These are phyloP conservation scores for Orychophragmus violaceus DNA, from an alignment of 345 rosid genomes.

Conservation along the genomic window DNA sequence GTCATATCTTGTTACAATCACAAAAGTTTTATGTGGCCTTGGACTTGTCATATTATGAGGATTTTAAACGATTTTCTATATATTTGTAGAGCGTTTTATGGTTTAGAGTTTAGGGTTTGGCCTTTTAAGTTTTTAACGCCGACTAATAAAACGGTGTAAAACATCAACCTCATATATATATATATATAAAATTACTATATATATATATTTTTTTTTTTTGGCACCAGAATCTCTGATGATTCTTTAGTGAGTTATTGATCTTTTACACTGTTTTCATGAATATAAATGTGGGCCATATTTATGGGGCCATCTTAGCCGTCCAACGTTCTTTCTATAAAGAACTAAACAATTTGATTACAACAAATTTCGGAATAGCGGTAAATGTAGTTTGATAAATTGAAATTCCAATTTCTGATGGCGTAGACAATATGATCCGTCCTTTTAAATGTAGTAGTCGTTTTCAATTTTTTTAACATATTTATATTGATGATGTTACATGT, in stretches of 20 bases:
- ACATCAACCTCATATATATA: too few species aligned
- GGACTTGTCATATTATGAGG: too few species aligned
- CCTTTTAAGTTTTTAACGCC: too few species aligned
- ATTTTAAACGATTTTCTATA: too few species aligned
- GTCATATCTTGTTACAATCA: too few species aligned
- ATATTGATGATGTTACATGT: not conserved
- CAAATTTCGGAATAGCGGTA: not conserved
- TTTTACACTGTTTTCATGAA: not conserved
- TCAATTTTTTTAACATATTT: not conserved
- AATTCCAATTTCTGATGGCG: not conserved
- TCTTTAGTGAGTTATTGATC: not conserved
- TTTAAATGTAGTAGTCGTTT: not conserved
- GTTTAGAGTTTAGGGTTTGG: too few species aligned
- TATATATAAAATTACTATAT: too few species aligned
- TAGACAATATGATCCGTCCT: not conserved
- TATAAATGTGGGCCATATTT: not conserved
- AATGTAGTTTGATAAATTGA: constrained; percentile 2
- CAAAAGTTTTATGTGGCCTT: too few species aligned
- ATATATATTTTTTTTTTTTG: too few species aligned
- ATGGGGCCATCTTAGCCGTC: constrained; percentile 26
- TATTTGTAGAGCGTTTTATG: too few species aligned
- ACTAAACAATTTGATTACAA: not conserved
- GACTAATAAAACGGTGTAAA: too few species aligned
- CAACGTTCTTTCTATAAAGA: constrained; percentile 12
- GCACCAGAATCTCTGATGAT: not conserved